Conservation (phyloP, 805 yeast species). For the Diddensiella santjacobensis region DNA sequence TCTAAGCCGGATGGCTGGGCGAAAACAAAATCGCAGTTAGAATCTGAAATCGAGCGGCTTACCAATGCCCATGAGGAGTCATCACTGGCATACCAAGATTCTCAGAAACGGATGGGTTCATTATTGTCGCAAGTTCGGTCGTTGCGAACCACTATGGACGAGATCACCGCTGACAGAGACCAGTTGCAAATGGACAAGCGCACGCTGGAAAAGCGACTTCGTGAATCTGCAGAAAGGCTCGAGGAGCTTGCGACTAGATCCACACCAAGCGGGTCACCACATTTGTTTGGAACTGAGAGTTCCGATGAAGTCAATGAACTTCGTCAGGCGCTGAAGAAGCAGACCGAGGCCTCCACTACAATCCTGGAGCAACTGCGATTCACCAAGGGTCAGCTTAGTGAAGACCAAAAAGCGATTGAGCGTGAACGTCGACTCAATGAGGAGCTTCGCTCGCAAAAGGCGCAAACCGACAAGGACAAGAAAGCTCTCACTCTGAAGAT, state of each 20-base stretch:
- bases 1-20: slow-evolving; percentile 8
- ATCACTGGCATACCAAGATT: slow-evolving; percentile 42
- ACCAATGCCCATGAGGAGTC: slow-evolving; percentile 42
- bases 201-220: slow-evolving; percentile 43
- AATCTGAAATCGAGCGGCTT: slow-evolving; percentile 33
- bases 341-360: slow-evolving; percentile 18
- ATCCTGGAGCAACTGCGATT: slow-evolving; percentile 18
- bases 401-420: slow-evolving; percentile 27
- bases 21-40: slow-evolving; percentile 15
- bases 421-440: slow-evolving; percentile 25
- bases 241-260: slow-evolving; percentile 33
- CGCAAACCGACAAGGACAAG: slow-evolving; percentile 34
- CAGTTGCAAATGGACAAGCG: slow-evolving; percentile 50
- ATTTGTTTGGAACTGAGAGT: not conserved
- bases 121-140: slow-evolving; percentile 51
- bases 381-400: slow-evolving; percentile 37
- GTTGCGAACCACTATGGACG: slow-evolving; percentile 56
- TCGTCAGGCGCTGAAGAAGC: slow-evolving; percentile 15
- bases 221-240: slow-evolving; percentile 40
- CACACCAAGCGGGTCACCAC: not conserved
- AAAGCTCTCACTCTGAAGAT: slow-evolving; percentile 24
- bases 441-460: slow-evolving; percentile 28
- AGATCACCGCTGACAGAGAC: slow-evolving; percentile 61
- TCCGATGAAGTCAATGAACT: slow-evolving; percentile 17
- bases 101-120: slow-evolving; percentile 43